phyloP scores from a whole-genome alignment of 2,329 filamentous ascomycete genomes.

The Phyllosticta ampelicida region DNA sequence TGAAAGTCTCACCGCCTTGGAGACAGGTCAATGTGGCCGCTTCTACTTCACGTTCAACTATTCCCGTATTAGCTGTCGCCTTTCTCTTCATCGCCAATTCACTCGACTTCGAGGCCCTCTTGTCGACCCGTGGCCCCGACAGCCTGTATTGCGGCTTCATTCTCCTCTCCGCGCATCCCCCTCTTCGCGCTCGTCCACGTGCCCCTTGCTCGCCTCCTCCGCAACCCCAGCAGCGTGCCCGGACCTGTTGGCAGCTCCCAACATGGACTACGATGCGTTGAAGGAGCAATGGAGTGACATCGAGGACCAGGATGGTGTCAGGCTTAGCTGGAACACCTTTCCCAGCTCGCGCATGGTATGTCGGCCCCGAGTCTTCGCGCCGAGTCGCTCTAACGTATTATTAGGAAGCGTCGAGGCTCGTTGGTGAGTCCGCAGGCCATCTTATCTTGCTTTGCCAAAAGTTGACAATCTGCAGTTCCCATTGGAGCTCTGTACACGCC shows the following conservation, averaged over 20 bases:
- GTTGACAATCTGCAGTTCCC: slow-evolving; percentile 47
- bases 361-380: background rate
- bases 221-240: background rate
- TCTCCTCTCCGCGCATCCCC: background rate
- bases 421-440: slow-evolving; percentile 32
- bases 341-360: slow-evolving; percentile 86
- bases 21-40: slow-evolving; percentile 24
- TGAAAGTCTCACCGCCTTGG: slow-evolving; percentile 11
- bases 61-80: background rate
- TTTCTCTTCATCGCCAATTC: background rate
- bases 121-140: background rate
- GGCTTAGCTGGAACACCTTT: slow-evolving; percentile 97
- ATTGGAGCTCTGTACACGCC: slow-evolving; percentile 95
- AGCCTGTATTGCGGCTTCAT: slow-evolving; percentile 3
- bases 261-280: slow-evolving; percentile 83
- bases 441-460: slow-evolving; percentile 2
- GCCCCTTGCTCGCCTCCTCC: slow-evolving; percentile 1
- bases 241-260: slow-evolving; percentile 15
- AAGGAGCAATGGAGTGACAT: slow-evolving; percentile 97
- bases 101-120: background rate
- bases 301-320: slow-evolving; percentile 90
- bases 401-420: slow-evolving; percentile 84
- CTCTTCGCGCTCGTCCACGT: background rate
- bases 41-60: slow-evolving; percentile 12
- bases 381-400: slow-evolving; percentile 10